phyloP scores from a whole-genome alignment of 345 rosid genomes.

The Sisymbrium irio region DNA sequence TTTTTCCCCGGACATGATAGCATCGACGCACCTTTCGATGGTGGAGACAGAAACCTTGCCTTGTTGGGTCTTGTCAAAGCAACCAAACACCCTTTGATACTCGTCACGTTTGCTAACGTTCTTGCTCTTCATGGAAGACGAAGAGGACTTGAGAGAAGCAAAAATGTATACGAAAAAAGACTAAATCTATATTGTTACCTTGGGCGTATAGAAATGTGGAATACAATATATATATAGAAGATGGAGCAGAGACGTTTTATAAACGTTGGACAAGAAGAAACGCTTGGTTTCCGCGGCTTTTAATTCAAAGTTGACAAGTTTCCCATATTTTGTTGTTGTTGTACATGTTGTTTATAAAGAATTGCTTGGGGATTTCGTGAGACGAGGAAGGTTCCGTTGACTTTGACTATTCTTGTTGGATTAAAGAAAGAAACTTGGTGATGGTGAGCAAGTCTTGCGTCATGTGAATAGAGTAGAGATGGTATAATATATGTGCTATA shows the following conservation, averaged over 20 bases:
- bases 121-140: slow-evolving; percentile 21
- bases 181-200: background rate
- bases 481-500: background rate
- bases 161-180: background rate
- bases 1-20: slow-evolving; percentile 39
- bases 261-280: background rate
- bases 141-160: slow-evolving; percentile 5
- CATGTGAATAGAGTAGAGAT: background rate
- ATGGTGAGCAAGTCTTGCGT: background rate
- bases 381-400: slow-evolving; percentile 14
- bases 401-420: slow-evolving; percentile 27
- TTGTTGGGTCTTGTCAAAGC: slow-evolving; percentile 45
- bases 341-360: background rate
- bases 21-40: slow-evolving; percentile 42
- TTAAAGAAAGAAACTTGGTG: background rate
- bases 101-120: slow-evolving; percentile 25
- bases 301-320: slow-evolving; percentile 26
- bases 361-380: slow-evolving; percentile 13
- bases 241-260: background rate
- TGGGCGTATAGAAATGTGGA: slow-evolving; percentile 5
- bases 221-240: background rate
- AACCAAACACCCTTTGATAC: slow-evolving; percentile 44
- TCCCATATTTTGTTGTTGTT: background rate
- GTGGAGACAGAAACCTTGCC: slow-evolving; percentile 50
- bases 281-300: slow-evolving; percentile 23